These are phyloP conservation scores for Pulveroboletus sp. DNA, from an alignment of 768 basidiomycete genomes.

Conservation along the genomic window DNA sequence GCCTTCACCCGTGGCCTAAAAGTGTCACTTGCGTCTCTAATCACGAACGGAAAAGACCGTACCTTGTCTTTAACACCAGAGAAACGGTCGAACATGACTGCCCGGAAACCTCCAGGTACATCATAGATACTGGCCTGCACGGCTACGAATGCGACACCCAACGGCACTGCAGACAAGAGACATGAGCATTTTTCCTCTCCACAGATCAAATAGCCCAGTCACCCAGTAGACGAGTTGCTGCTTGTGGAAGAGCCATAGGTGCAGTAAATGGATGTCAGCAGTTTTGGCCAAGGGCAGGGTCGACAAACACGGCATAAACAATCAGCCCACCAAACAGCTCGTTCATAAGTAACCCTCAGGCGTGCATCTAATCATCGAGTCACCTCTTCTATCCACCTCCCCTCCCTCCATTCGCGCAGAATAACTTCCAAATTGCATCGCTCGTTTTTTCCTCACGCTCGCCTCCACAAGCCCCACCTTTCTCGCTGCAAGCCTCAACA, in stretches of 20 bases:
- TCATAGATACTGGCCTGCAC: slow-evolving; percentile 53
- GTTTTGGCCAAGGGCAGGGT: neutral
- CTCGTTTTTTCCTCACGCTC: slow-evolving; percentile 76
- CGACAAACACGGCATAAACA: slow-evolving; percentile 28
- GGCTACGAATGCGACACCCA: slow-evolving; percentile 38
- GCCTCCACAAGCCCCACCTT: slow-evolving; percentile 75
- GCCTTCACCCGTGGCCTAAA: slow-evolving; percentile 82
- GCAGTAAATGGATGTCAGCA: neutral
- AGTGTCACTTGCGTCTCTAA: neutral
- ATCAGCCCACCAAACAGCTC: neutral
- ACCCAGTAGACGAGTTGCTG: slow-evolving; percentile 48
- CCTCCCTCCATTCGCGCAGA: slow-evolving; percentile 77
- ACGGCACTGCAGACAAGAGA: slow-evolving; percentile 24
- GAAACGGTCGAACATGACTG: slow-evolving; percentile 98
- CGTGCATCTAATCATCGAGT: slow-evolving; percentile 27
- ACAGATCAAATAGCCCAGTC: slow-evolving; percentile 10
- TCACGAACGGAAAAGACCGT: slow-evolving; percentile 14
- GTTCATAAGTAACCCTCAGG: neutral
- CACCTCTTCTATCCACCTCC: slow-evolving; percentile 48
- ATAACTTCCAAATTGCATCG: slow-evolving; percentile 95
- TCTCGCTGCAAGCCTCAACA: slow-evolving; percentile 67
- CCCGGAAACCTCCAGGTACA: slow-evolving; percentile 89
- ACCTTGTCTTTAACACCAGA: slow-evolving; percentile 83
- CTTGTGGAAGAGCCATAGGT: slow-evolving; percentile 49
- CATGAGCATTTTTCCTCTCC: slow-evolving; percentile 10